These are phyloP conservation scores for Penicillium samsonianum DNA, from an alignment of 495 filamentous ascomycete genomes.

Conservation along the genomic window DNA sequence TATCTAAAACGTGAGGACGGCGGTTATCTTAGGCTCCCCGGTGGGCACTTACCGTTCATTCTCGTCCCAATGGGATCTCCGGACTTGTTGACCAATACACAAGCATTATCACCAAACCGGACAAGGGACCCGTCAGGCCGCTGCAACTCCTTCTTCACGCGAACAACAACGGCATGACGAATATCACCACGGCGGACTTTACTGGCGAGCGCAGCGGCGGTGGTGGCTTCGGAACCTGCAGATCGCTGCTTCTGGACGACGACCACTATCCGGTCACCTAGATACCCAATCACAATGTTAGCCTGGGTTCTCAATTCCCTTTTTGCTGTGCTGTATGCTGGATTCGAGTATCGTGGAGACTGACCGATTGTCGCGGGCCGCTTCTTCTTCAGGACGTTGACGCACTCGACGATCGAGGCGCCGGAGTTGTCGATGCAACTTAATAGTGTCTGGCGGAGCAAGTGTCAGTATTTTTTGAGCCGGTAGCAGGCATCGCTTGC, in stretches of 20 bases:
- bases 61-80: conserved; percentile 94
- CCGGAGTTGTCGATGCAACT: conserved; percentile 99
- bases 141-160: conserved; percentile 82
- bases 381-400: conserved; percentile 88
- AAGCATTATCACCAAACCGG: conserved; percentile 96
- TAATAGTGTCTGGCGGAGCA: conserved; percentile 78
- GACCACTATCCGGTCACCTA: conserved; percentile 95
- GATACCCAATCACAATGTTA: conserved; percentile 11
- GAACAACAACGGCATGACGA: conserved; percentile 92
- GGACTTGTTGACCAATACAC: conserved; percentile 94
- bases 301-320: neutral
- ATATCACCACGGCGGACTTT: conserved; percentile 98
- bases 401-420: conserved; percentile 96
- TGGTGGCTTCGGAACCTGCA: conserved; percentile 64
- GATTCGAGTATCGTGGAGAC: conserved; percentile 21
- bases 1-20: conserved; percentile 7
- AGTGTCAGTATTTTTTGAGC: conserved; percentile 1
- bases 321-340: neutral
- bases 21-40: neutral
- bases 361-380: conserved; percentile 86
- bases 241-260: conserved; percentile 94
- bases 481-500: neutral
- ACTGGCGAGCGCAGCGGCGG: conserved; percentile 65
- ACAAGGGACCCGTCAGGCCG: conserved; percentile 85
- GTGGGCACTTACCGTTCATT: conserved; percentile 67